phyloP scores from a whole-genome alignment of 2,329 filamentous ascomycete species.

The Paracorniculantispora psalliotae region DNA sequence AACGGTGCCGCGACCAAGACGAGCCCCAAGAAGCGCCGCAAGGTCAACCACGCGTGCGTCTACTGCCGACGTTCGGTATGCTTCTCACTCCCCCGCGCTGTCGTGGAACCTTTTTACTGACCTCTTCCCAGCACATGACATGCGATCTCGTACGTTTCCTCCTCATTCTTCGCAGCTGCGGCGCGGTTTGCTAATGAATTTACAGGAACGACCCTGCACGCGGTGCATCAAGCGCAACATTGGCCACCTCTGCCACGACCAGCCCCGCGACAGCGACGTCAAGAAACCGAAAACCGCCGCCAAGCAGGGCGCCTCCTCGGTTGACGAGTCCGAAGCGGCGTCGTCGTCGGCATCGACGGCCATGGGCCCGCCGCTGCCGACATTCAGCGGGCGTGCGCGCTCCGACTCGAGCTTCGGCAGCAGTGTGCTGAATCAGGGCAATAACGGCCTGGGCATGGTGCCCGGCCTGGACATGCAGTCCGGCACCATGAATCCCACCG shows the following conservation, averaged over 20 bases:
- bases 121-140: constrained; percentile 71
- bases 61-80: constrained; percentile 86
- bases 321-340: constrained; percentile 49
- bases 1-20: constrained; percentile 31
- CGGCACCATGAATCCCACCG: constrained; percentile 34
- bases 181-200: constrained; percentile 23
- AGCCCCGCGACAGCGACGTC: constrained; percentile 76
- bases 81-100: constrained; percentile 4
- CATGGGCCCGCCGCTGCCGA: constrained; percentile 47
- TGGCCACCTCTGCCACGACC: constrained; percentile 96
- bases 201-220: constrained; percentile 88
- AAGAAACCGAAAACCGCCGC: constrained; percentile 74
- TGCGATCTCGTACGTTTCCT: constrained; percentile 77
- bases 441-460: constrained; percentile 28
- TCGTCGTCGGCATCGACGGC: constrained; percentile 53
- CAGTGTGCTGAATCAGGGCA: constrained; percentile 24
- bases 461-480: constrained; percentile 36
- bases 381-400: constrained; percentile 31
- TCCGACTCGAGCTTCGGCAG: constrained; percentile 23
- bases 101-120: constrained; percentile 10
- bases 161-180: no score
- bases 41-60: constrained; percentile 85
- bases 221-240: constrained; percentile 98
- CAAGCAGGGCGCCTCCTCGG: constrained; percentile 56
- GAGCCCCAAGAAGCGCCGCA: constrained; percentile 78